These are phyloP conservation scores for Bassia scoparia DNA, from an alignment of 148 eudicot species.

Conservation along the genomic window DNA sequence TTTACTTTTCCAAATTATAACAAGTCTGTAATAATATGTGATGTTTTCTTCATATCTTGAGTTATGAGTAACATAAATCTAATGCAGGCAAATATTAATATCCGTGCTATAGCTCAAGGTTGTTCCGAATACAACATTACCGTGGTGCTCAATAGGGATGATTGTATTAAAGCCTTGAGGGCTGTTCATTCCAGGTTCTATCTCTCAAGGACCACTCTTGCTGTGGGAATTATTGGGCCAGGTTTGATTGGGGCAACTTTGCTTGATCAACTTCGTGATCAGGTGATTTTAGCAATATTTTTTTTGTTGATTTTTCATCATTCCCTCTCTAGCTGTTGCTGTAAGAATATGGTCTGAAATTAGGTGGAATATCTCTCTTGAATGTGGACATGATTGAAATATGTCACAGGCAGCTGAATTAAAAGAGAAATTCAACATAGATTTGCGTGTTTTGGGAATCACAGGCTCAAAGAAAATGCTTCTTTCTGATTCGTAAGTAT, in stretches of 20 bases:
- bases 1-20: not conserved
- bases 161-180: conserved; percentile 79
- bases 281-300: conserved; percentile 39
- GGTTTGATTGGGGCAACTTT: conserved; percentile 92
- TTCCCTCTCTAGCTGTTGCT: not conserved
- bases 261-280: conserved; percentile 92
- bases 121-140: conserved; percentile 96
- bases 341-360: not conserved
- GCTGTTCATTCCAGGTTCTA: conserved; percentile 97
- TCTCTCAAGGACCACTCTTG: conserved; percentile 84
- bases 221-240: conserved; percentile 96
- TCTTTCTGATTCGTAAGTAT: conserved; percentile 77
- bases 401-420: conserved; percentile 67
- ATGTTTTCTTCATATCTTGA: not conserved
- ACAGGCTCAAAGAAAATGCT: conserved; percentile 79
- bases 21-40: not conserved
- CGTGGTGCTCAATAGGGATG: conserved; percentile 81
- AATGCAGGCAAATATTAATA: conserved; percentile 87
- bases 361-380: not conserved
- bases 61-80: not conserved
- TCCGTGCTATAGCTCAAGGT: conserved; percentile 98
- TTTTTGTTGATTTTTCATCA: conserved; percentile 1
- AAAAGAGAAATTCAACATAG: conserved; percentile 89
- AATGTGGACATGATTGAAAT: not conserved
- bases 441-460: conserved; percentile 92